Percentiles rank a stretch among this genome's conserved stretches.
These are phyloP conservation scores for Monosporascus sp. DNA, from an alignment of 2,329 filamentous ascomycete species.

Conservation along the genomic window DNA sequence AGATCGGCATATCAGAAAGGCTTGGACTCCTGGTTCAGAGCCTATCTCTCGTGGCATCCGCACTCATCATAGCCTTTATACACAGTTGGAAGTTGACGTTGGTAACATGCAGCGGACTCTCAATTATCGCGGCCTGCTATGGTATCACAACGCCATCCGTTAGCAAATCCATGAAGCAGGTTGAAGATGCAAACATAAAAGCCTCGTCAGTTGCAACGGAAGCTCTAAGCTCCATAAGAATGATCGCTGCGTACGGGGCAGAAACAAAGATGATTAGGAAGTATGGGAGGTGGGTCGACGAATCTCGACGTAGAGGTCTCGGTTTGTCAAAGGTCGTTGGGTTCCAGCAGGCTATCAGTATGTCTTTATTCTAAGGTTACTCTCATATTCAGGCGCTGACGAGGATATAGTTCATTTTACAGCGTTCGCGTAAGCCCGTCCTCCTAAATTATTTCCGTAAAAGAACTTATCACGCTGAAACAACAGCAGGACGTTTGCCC, in stretches of 20 bases:
- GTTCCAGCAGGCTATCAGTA: constrained; percentile 25
- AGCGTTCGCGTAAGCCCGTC: constrained; percentile 20
- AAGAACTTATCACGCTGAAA: constrained; percentile 4
- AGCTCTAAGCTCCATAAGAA: constrained; percentile 52
- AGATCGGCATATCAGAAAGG: constrained; percentile 60
- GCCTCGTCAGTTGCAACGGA: constrained; percentile 57
- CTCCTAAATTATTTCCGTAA: background rate
- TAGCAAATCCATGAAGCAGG: constrained; percentile 43
- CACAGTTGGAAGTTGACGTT: constrained; percentile 56
- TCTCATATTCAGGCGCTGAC: constrained; percentile 8
- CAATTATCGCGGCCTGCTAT: constrained; percentile 50
- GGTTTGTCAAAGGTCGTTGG: constrained; percentile 22
- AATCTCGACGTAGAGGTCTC: constrained; percentile 35
- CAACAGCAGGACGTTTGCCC: constrained; percentile 21
- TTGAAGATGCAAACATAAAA: constrained; percentile 50
- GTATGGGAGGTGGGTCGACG: constrained; percentile 50
- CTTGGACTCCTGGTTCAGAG: constrained; percentile 54
- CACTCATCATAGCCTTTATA: constrained; percentile 51
- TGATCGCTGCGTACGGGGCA: constrained; percentile 58
- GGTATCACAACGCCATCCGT: constrained; percentile 50
- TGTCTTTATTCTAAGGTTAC: background rate
- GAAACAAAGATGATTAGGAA: constrained; percentile 47
- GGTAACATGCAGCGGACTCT: constrained; percentile 51
- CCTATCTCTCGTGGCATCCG: constrained; percentile 43
- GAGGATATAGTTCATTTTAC: constrained; percentile 22